Base-by-base conservation (phyloP, 2,329 filamentous ascomycete genomes). In the Aspergillus fructus region DNA sequence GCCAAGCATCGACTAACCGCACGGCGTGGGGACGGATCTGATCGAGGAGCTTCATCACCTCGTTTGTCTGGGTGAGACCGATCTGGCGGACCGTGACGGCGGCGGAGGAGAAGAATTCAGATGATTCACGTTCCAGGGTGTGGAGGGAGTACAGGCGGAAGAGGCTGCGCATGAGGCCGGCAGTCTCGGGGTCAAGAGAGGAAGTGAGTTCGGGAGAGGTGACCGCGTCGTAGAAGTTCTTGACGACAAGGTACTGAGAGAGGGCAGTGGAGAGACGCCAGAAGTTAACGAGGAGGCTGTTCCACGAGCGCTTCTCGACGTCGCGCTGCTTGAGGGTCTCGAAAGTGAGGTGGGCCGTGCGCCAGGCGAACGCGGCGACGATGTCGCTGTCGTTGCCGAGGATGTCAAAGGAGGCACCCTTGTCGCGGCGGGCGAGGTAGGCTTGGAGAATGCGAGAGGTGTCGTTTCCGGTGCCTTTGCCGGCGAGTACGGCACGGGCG, bases 211-310 rank as follows among this genome's bases (percentile, higher is more conserved):
- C 68, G 6, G 81, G 76, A 5, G 80, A 79, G 39, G 86, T 83
- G 19, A 93, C 83, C 2, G 84, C 79, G 4, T 85, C 80, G 75
- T 94, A 90, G 77, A 91, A 92, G 78, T 87, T 89, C 80, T 89
- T 91, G 62, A 91, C 88, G 0, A 91, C 83, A 64, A 91, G 82
- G 73, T 91, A 91, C 73, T 92, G 88, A 0, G 87, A 88, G 71
- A 90, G 88, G 0, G 89, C 89, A 5, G 88, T 90, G 56, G 83
- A 87, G 5, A 92, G 83, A 43, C 88, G 86, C 83, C 87, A 90
- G 76, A 92, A 91, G 74, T 91, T 88, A 13, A 91, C 86, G 15
- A 92, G 82, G 8, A 92, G 80, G 59, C 85, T 87, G 76, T 91
- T 92, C 89, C 88, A 92, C 0, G 87, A 83, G 67, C 85, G 84